Conservation (phyloP, 352 stramenopile genomes). For the Phytophthora pseudosyringae region DNA sequence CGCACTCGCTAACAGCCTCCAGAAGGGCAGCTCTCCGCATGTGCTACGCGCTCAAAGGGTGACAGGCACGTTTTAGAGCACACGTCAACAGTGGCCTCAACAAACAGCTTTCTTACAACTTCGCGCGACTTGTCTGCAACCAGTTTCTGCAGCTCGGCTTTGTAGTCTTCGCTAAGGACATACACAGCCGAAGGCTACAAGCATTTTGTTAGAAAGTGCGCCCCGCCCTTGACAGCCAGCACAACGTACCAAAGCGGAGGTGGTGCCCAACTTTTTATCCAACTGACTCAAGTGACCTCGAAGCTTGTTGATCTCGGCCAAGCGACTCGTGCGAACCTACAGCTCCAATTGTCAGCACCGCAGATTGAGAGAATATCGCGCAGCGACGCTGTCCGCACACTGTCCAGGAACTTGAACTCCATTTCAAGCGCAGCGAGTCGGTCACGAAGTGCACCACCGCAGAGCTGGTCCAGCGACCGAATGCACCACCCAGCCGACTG, state of each 20-base stretch:
- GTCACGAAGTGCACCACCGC: conserved; percentile 34
- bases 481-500: conserved; percentile 29
- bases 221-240: background rate
- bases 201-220: background rate
- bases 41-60: conserved; percentile 12
- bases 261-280: conserved; percentile 38
- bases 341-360: background rate
- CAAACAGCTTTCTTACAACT: conserved; percentile 27
- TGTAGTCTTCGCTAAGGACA: conserved; percentile 34
- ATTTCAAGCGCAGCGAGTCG: conserved; percentile 42
- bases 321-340: conserved; percentile 31
- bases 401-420: conserved; percentile 48
- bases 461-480: conserved; percentile 19
- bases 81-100: background rate
- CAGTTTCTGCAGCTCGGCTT: conserved; percentile 25
- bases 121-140: conserved; percentile 27
- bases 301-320: conserved; percentile 32
- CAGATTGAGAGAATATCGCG: too few species aligned
- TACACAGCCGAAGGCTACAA: conserved; percentile 20
- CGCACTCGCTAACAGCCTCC: conserved; percentile 35
- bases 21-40: conserved; percentile 32
- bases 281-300: conserved; percentile 23
- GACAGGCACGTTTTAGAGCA: background rate
- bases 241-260: conserved; percentile 23
- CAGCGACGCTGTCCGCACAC: conserved; percentile 18